Percentiles rank a stretch among this genome's conserved stretches.
Conservation (phyloP, 2,329 filamentous ascomycete species). For the Colletotrichum gloeosporioides region DNA sequence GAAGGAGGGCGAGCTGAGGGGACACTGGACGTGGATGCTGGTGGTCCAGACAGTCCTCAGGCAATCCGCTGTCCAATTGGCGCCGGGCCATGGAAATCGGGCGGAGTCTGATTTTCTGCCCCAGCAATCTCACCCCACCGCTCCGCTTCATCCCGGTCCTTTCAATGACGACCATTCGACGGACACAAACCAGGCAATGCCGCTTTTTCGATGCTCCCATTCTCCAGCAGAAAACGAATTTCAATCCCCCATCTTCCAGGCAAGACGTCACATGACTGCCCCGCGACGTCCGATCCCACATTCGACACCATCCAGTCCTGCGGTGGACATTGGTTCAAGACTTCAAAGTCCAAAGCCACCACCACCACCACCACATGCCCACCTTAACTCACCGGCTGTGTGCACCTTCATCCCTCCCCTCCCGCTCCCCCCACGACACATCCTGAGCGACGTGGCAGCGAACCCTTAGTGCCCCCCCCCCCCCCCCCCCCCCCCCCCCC, state of each 20-base stretch:
- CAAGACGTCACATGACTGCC: constrained; percentile 19
- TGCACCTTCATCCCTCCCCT: background rate
- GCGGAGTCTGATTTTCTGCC: background rate
- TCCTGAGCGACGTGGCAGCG: constrained; percentile 19
- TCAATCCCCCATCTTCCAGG: background rate
- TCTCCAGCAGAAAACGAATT: background rate
- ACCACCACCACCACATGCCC: background rate
- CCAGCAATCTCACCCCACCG: background rate
- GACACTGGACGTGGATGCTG: background rate
- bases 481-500: background rate
- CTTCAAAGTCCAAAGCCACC: background rate
- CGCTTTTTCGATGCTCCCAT: background rate
- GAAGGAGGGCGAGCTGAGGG: background rate
- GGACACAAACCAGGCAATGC: background rate
- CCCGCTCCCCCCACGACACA: background rate
- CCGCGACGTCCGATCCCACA: constrained; percentile 14
- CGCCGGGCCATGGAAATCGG: background rate
- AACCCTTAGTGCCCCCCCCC: constrained; percentile 2
- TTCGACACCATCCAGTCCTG: background rate
- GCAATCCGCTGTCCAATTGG: background rate
- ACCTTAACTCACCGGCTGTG: background rate
- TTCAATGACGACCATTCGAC: background rate
- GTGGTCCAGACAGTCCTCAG: background rate
- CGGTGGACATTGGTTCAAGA: background rate
- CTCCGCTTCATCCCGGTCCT: background rate